Evolutionary conservation across 129 eudicot species (phyloP).

Genomic region (Lactuca saligna): DNA sequence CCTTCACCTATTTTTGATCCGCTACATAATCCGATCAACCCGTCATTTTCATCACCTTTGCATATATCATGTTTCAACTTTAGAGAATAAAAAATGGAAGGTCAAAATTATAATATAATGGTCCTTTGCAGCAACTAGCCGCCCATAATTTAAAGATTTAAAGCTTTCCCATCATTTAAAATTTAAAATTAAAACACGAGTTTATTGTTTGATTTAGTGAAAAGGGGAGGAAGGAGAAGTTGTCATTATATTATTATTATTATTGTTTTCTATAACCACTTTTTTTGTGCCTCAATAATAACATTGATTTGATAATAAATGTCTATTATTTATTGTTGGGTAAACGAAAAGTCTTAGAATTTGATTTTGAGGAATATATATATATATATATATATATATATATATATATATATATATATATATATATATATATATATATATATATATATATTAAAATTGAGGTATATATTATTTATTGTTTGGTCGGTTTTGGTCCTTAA

Average conservation of each 20-base stretch:
- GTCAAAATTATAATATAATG: neutral
- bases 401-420: too few relatives aligned
- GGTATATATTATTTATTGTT: too few relatives aligned
- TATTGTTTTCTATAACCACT: neutral
- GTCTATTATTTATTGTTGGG: neutral
- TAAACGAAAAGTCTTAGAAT: neutral
- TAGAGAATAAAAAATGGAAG: neutral
- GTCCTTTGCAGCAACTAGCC: neutral
- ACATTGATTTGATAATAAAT: neutral
- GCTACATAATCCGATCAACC: neutral
- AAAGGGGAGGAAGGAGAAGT: neutral
- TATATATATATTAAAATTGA: too few relatives aligned
- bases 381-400: too few relatives aligned
- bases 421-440: too few relatives aligned
- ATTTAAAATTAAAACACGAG: neutral
- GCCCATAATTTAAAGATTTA: neutral
- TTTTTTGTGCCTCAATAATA: neutral
- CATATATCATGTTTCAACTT: neutral
- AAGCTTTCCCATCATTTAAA: neutral
- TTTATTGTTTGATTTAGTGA: constrained; percentile 1
- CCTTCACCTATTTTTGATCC: neutral
- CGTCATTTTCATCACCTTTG: neutral
- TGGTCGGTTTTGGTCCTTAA: too few relatives aligned
- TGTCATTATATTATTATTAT: neutral
- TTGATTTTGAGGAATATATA: too few relatives aligned